Percentiles rank a stretch among this genome's conserved stretches.
Conservation (phyloP, 140 eudicot genomes). For the Senecio squalidus region DNA sequence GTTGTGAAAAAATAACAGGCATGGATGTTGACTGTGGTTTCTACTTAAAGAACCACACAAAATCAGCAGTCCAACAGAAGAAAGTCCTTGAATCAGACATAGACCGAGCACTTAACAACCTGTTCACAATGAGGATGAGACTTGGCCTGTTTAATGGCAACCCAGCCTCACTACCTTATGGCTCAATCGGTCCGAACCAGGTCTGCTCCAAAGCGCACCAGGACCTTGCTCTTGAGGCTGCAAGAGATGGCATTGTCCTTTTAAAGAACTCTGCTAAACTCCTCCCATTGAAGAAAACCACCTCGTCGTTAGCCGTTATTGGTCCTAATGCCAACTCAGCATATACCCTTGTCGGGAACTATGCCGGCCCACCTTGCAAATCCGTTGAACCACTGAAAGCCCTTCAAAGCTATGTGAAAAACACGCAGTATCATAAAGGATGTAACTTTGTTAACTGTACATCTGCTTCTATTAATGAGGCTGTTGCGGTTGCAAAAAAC, state of each 20-base stretch:
- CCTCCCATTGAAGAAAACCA: conserved; percentile 59
- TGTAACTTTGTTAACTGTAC: conserved; percentile 67
- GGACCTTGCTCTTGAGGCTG: conserved; percentile 79
- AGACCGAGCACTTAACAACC: conserved; percentile 85
- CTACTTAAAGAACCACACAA: conserved; percentile 65
- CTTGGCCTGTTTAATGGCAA: conserved; percentile 81
- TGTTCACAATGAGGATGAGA: conserved; percentile 75
- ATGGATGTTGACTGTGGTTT: conserved; percentile 92
- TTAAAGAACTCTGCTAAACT: conserved; percentile 63
- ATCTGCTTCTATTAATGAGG: conserved; percentile 43
- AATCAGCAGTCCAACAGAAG: conserved; percentile 74
- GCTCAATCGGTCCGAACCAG: conserved; percentile 44
- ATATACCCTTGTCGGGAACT: conserved; percentile 60
- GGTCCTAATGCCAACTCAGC: conserved; percentile 82
- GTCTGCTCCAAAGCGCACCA: conserved; percentile 70
- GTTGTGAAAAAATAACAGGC: conserved; percentile 38
- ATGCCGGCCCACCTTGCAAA: conserved; percentile 85
- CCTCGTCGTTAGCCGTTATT: conserved; percentile 67
- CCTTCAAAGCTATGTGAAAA: conserved; percentile 37
- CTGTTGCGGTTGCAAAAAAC: conserved; percentile 44
- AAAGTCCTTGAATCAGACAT: conserved; percentile 50
- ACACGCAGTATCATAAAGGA: conserved; percentile 43
- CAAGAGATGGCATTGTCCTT: conserved; percentile 77
- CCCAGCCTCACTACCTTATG: conserved; percentile 44
- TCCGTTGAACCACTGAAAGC: conserved; percentile 63